Evolutionary conservation across 169 alveolate species (phyloP), one percentile per base, ranked within the genome.

Genomic region (Eimeria tenella): DNA sequence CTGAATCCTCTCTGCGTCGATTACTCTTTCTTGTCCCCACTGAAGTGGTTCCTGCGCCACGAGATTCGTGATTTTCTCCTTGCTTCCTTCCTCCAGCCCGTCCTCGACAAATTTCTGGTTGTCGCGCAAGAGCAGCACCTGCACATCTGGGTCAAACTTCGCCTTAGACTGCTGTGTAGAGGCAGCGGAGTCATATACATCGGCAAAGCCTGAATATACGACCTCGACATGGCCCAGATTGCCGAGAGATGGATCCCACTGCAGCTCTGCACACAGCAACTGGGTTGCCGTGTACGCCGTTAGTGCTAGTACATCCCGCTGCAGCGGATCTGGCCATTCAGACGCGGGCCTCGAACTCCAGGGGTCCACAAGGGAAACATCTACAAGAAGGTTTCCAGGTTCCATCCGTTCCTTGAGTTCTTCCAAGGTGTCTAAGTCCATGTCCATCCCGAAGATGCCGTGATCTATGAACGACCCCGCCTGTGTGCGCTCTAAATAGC

Each of bases 201-300:
- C 94, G 9, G 94, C 81, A 74, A 90, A 74, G 10, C 94, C 94
- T 15, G 94, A 74, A 73, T 90, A 90, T 9, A 83, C 94, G 53
- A 90, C 94, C 6, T 83, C 86, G 19, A 90, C 86, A 11, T 71
- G 90, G 10, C 94, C 94, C 60, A 90, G 84, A 52, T 83, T 55
- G 58, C 94, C 94, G 50, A 90, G 68, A 17, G 94, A 90, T 5
- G 94, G 94, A 70, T 90, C 94, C 94, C 94, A 90, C 63, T 74
- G 81, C 84, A 90, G 53, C 94, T 90, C 94, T 9, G 94, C 94
- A 31, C 94, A 83, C 55, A 90, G 90, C 60, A 90, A 55, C 90
- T 90, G 94, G 62, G 86, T 83, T 4, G 94, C 94, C 7, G 94
- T 90, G 83, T 90, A 58, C 49, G 94, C 94, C 3, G 94, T 90